Base-by-base conservation (phyloP, 116 monocot genomes). In the Papilionanthe hybrid region DNA sequence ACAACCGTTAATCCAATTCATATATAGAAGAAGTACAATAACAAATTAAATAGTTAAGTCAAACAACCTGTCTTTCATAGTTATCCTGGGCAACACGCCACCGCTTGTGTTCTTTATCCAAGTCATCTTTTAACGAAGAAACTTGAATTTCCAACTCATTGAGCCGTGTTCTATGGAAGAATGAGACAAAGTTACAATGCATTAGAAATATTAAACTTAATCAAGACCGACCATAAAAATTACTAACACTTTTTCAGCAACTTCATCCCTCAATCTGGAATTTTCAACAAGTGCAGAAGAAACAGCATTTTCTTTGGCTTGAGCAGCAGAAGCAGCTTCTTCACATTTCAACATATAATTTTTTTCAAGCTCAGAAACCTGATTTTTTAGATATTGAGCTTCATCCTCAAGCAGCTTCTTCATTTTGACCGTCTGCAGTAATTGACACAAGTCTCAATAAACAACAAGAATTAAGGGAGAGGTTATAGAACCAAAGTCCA, bases 41-140 rank as follows among this genome's bases (percentile, higher is more conserved):
- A 45, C 1, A 45, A 45, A 9, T 9, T 45, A 45, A 6, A 45
- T 9, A 45, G 45, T 45, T 2, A 8, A 6, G 45, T 45, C 9
- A 9, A 55, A 77, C n/a, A 75, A 98, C 98, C 93, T 99, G 99
- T 91, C 99, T 91, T 76, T 99, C 93, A 86, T 95, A 99, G 78
- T 99, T 99, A 47, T 91, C 88, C 37, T 99, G 95, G 15, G 99
- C 88, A 84, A 72, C 89, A 77, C 91, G 88, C 99, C 99, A 99
- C 4, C 90, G 91, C 71, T 84, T 92, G 68, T 90, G 92, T 79
- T 95, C 95, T 55, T 72, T 85, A 65, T 93, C 95, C 77, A 92
- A 49, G 79, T 87, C 83, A 41, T 84, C 87, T 79, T 90, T 91
- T 69, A 95, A 80, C 28, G 83, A 85, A 75, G 83, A 84, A 63